Evolutionary conservation across 495 filamentous ascomycete species (phyloP), one percentile per base, ranked within the genome.

Genomic region (Penicillium roqueforti): DNA sequence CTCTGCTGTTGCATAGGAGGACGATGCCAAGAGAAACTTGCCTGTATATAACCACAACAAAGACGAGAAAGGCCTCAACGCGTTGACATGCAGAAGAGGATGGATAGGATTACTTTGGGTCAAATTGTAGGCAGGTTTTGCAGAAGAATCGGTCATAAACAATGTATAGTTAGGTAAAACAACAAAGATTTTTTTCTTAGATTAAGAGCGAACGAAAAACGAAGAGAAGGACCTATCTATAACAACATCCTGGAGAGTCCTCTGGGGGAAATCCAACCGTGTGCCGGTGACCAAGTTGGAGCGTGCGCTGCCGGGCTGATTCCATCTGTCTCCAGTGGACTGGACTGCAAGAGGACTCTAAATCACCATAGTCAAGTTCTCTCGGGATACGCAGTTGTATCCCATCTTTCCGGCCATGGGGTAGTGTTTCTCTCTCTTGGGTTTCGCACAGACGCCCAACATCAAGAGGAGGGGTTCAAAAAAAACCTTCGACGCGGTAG

Each of bases 221-320:
- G 14, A 48, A 48, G 16, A 11, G 28, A 47, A 18, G 38, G 19
- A 22, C 23, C 41, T 25, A n/a, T 54, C 43, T 47, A 47, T 47
- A 54, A 38, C 51, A 11, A 37, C 25, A 40, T 44, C 31, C 31
- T 25, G 26, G 36, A 38, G 25, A 41, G 7, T 23, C 43, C 43
- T 34, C 52, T 48, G 10, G 31, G 36, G 38, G 32, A 25, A 52
- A 28, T 38, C 45, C 36, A 55, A 28, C 13, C 28, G 23, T 37
- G 51, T 45, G 45, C 58, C 51, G 47, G 46, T 50, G 39, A 46
- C 51, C 61, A 58, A 53, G 47, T 25, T 54, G 54, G 51, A 52
- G 42, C 54, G 54, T 63, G 61, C 58, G 48, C 54, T 18, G 26
- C 47, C 47, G 61, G 60, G 61, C 59, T 53, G 58, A 36, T 55